These are phyloP conservation scores for Pseudonitzschia pungens DNA, from an alignment of 108 stramenopile species.

Conservation along the genomic window DNA sequence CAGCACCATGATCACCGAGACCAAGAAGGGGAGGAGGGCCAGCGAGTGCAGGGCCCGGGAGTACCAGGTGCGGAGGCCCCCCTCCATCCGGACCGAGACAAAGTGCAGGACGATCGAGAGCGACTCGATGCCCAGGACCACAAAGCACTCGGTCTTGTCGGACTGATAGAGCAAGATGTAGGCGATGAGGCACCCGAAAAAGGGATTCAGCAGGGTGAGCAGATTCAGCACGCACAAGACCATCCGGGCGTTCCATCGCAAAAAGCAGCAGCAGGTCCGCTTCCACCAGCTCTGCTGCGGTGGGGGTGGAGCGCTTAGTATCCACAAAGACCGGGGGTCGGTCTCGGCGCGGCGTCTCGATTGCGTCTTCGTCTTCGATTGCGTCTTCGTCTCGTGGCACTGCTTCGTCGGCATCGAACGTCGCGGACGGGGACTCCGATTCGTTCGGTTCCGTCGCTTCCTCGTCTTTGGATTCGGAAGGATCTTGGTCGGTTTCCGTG, in stretches of 20 bases:
- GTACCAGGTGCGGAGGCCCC: constrained; percentile 1
- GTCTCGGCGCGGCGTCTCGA: background rate
- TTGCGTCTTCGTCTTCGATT: too few relatives aligned
- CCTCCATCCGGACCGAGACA: constrained; percentile 26
- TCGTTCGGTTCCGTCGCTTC: background rate
- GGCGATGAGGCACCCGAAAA: constrained; percentile 34
- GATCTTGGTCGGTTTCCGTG: too few relatives aligned
- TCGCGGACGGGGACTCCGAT: background rate
- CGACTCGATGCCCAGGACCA: constrained; percentile 29
- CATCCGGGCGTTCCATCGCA: constrained; percentile 23
- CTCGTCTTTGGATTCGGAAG: background rate
- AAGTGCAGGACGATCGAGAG: constrained; percentile 24
- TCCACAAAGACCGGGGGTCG: too few relatives aligned
- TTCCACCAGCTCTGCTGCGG: background rate
- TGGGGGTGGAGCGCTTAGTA: too few relatives aligned
- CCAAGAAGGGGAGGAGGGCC: constrained; percentile 20
- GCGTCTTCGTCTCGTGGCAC: too few relatives aligned
- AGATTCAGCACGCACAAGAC: constrained; percentile 13
- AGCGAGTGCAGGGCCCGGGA: constrained; percentile 15
- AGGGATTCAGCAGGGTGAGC: constrained; percentile 27
- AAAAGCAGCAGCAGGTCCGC: constrained; percentile 24
- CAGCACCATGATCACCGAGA: constrained; percentile 13
- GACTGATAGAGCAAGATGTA: constrained; percentile 34
- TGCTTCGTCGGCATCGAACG: background rate
- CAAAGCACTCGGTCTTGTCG: constrained; percentile 21